Evolutionary conservation across 345 rosid genomes (phyloP), one percentile per base, ranked within the genome.

Genomic region (Gossypium thurberi): DNA sequence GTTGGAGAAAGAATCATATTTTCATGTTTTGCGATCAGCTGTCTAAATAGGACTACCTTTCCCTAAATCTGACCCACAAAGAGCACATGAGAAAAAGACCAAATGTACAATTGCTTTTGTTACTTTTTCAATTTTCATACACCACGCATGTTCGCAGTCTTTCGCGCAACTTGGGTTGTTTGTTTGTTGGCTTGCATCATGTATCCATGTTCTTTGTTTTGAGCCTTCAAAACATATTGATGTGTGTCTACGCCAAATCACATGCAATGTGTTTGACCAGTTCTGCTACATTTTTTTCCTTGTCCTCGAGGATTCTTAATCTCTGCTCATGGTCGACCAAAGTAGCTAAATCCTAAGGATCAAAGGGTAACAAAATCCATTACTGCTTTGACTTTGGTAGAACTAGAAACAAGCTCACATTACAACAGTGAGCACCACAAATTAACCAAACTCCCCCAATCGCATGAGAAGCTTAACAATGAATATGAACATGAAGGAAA

Each of bases 101-200:
- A 51, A 10, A 15, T 10, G 69, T 61, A 10, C 48, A 40, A 18
- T n/a, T 63, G 15, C 25, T 63, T 40, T 63, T 40, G 25, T 14
- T 61, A 1, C 33, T 46, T 2, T 15, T 9, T 33, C 1, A 33
- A 33, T 33, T 33, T 33, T 33, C 40, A 33, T 33, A 5, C 40
- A 4, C 40, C 40, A 33, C 40, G 40, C 40, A 33, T 33, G 40
- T 33, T 33, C 59, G 75, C 42, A 15, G 20, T 28, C 73, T 20
- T 51, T 44, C 33, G 43, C 25, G 76, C 58, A 44, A 20, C 57
- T 25, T 56, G 71, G 55, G 70, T 4, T 17, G 51, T 48, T 50
- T 63, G 71, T 58, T 50, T 56, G 71, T 58, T 59, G 76, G 46
- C 44, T 59, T 75, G 59, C 42, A 47, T 15, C 9, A 7, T 70